Conservation (phyloP, 2,329 filamentous ascomycete genomes). For the Hawksworthiomyces lignivorus region DNA sequence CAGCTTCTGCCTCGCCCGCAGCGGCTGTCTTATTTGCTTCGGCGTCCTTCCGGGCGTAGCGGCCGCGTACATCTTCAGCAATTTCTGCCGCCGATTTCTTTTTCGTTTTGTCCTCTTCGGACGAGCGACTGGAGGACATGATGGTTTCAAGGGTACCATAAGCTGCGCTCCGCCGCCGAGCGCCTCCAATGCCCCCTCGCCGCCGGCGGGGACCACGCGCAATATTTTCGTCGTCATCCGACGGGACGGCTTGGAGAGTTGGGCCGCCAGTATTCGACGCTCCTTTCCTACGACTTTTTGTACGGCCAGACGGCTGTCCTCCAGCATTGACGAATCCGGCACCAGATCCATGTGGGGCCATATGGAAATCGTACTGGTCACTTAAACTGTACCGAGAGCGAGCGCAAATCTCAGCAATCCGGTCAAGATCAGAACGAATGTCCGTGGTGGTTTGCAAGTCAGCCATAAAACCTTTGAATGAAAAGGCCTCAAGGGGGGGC, state of each 20-base stretch:
- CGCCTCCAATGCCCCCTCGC: conserved; percentile 31
- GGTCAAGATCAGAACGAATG: conserved; percentile 52
- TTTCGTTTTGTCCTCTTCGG: conserved; percentile 53
- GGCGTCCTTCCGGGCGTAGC: conserved; percentile 30
- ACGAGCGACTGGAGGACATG: conserved; percentile 58
- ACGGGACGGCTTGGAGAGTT: conserved; percentile 49
- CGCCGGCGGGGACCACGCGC: conserved; percentile 30
- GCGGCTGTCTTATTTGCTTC: conserved; percentile 18
- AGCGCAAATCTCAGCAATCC: conserved; percentile 61
- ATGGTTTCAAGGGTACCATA: conserved; percentile 59
- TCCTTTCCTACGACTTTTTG: conserved; percentile 15
- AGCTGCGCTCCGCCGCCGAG: conserved; percentile 43
- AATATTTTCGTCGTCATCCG: conserved; percentile 44
- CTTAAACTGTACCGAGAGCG: conserved; percentile 57
- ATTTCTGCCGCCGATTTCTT: conserved; percentile 52
- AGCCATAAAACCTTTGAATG: conserved; percentile 54
- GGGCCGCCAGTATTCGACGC: conserved; percentile 33
- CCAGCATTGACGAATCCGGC: conserved; percentile 45
- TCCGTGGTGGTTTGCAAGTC: conserved; percentile 32
- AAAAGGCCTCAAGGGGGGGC: conserved; percentile 56
- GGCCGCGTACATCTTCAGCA: conserved; percentile 45
- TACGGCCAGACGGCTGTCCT: conserved; percentile 1
- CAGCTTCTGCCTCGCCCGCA: conserved; percentile 20
- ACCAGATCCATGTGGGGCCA: conserved; percentile 53
- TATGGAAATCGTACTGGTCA: conserved; percentile 60